Evolutionary conservation across 805 yeast species (phyloP), one percentile per base, ranked within the genome.

Genomic region (Candida cerambycidarum): DNA sequence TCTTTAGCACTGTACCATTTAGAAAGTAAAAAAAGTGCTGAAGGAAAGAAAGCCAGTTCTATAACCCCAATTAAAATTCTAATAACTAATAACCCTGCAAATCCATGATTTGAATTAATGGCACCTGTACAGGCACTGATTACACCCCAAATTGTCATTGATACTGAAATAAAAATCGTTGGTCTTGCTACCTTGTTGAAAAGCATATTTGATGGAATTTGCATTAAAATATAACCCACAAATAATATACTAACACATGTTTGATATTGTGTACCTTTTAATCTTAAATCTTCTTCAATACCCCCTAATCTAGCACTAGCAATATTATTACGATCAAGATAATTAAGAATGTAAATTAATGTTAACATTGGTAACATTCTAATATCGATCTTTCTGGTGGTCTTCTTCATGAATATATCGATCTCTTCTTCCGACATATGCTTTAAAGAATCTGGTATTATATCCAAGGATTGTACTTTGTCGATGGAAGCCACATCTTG

Each of bases 291-390:
- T 7, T 62, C 61, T 47, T 65, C 65, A 46, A 77, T 56, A 12
- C 79, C 79, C 31, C 77, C 81, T 30, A 75, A 62, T 44, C 77
- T 63, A 1, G 81, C 81, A 52, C 75, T 70, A 10, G 81, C 82
- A 48, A 78, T 73, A 50, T 76, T 77, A 47, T 74, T 72, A 40
- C 82, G 54, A 55, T 77, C 82, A 39, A 77, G 59, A 50, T 69
- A 75, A 50, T 78, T 78, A 46, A 78, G 64, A 46, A 78, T 72
- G 52, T 76, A 78, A 49, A 78, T 71, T 48, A 67, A 60, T 43
- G 75, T 70, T 24, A 76, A 51, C 73, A 72, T 68, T 14, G 82
- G 80, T 44, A 78, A 57, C 41, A 78, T 63, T 45, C 80, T 58
- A 7, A 70, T 21, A 51, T 80, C 84, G 32, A 76, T 59, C 48